Percentiles rank a stretch among this genome's conserved stretches.
Conservation (phyloP, 2,329 filamentous ascomycete species). For the Thyridium curvatum region DNA sequence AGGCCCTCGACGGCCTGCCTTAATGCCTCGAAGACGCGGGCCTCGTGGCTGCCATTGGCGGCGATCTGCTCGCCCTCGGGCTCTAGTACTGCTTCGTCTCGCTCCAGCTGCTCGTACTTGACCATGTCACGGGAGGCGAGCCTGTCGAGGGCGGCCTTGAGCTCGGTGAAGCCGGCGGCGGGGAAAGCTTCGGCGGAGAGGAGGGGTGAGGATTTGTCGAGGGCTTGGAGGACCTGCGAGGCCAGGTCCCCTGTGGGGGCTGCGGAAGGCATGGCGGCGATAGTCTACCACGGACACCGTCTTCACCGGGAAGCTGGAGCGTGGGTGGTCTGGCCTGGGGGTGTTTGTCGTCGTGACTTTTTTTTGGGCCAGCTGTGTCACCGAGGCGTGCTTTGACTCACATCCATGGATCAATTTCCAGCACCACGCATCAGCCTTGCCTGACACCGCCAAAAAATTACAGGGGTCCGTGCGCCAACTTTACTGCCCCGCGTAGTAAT, state of each 20-base stretch:
- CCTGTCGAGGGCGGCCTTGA: slow-evolving; percentile 86
- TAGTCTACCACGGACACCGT: neutral
- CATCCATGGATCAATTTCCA: too few relatives aligned
- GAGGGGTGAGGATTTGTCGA: slow-evolving; percentile 58
- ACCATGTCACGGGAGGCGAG: slow-evolving; percentile 82
- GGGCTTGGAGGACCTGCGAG: slow-evolving; percentile 57
- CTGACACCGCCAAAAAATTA: too few relatives aligned
- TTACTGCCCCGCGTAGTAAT: too few relatives aligned
- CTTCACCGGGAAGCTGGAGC: too few relatives aligned
- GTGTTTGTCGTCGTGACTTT: too few relatives aligned
- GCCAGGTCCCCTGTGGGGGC: slow-evolving; percentile 50
- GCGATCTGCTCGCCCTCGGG: slow-evolving; percentile 67
- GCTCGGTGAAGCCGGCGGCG: slow-evolving; percentile 53
- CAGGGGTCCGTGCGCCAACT: too few relatives aligned
- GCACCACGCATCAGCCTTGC: too few relatives aligned
- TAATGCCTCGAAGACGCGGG: slow-evolving; percentile 73
- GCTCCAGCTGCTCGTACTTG: slow-evolving; percentile 74
- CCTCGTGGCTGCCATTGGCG: slow-evolving; percentile 73
- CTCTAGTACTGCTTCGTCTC: slow-evolving; percentile 71
- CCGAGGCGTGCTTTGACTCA: too few relatives aligned
- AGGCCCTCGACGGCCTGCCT: slow-evolving; percentile 70
- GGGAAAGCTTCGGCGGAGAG: slow-evolving; percentile 67
- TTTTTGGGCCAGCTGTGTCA: too few relatives aligned
- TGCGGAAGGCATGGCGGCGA: slow-evolving; percentile 27
- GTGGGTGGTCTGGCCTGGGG: too few relatives aligned